phyloP scores from a whole-genome alignment of 2,329 filamentous ascomycete genomes.

The Metarhizium rileyi region DNA sequence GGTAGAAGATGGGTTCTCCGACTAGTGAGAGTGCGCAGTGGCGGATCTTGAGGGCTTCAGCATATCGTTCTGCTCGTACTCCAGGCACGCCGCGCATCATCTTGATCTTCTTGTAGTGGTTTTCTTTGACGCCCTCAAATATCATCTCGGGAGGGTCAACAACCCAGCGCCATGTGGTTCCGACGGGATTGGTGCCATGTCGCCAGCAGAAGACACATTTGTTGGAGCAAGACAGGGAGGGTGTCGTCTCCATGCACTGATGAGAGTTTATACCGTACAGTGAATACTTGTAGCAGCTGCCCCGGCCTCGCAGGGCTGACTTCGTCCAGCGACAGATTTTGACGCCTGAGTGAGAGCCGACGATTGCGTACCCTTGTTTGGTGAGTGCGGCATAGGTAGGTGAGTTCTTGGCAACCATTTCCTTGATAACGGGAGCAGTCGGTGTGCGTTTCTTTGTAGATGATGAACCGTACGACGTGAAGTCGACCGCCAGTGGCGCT shows the following conservation, averaged over 20 bases:
- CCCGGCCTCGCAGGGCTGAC: slow-evolving; percentile 83
- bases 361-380: slow-evolving; percentile 93
- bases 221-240: slow-evolving; percentile 90
- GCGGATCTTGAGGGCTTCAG: slow-evolving; percentile 84
- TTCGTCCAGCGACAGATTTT: slow-evolving; percentile 99
- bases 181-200: slow-evolving; percentile 93
- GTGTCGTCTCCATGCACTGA: slow-evolving; percentile 96
- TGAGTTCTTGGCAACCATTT: slow-evolving; percentile 89
- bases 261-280: slow-evolving; percentile 97
- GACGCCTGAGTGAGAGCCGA: slow-evolving; percentile 90
- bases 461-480: slow-evolving; percentile 59
- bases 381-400: slow-evolving; percentile 84
- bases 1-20: slow-evolving; percentile 98
- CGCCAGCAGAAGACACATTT: slow-evolving; percentile 99
- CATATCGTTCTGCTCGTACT: slow-evolving; percentile 81
- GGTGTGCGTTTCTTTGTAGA: slow-evolving; percentile 34
- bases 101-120: slow-evolving; percentile 96
- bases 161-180: slow-evolving; percentile 93
- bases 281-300: slow-evolving; percentile 94
- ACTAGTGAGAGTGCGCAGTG: slow-evolving; percentile 90
- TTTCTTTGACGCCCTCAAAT: slow-evolving; percentile 80
- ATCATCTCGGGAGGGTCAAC: slow-evolving; percentile 86
- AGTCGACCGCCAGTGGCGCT: slow-evolving; percentile 68
- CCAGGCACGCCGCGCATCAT: slow-evolving; percentile 92
- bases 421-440: slow-evolving; percentile 49